Conservation (phyloP, 345 rosid species). For the Brassica incana region DNA sequence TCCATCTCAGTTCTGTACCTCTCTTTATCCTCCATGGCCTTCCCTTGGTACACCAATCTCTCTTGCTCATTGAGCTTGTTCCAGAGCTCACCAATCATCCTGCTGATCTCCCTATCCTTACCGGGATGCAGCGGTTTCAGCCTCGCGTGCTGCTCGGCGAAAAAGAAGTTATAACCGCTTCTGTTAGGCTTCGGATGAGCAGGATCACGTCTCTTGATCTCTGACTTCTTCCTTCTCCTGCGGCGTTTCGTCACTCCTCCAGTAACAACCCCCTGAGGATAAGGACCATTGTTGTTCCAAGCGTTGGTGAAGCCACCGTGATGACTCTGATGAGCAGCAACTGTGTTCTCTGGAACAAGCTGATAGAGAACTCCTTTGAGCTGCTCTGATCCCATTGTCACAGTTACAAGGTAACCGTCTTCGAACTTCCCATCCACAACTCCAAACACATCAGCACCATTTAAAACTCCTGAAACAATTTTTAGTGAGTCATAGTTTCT, state of each 20-base stretch:
- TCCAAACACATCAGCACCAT: slow-evolving; percentile 53
- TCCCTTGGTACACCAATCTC: slow-evolving; percentile 68
- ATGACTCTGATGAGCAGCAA: slow-evolving; percentile 14
- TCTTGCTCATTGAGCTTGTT: slow-evolving; percentile 64
- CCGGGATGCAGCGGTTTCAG: slow-evolving; percentile 92
- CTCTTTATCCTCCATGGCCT: slow-evolving; percentile 84
- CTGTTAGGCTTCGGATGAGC: slow-evolving; percentile 89
- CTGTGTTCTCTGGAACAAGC: slow-evolving; percentile 10
- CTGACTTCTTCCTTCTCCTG: slow-evolving; percentile 79
- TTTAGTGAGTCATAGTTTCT: neutral
- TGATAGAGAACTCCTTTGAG: slow-evolving; percentile 86
- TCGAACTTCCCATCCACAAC: slow-evolving; percentile 94
- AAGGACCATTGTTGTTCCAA: neutral
- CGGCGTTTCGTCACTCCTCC: slow-evolving; percentile 53
- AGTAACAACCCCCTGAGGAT: slow-evolving; percentile 22
- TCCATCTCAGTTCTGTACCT: slow-evolving; percentile 88
- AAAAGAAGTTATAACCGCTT: slow-evolving; percentile 98
- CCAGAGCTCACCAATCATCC: slow-evolving; percentile 96
- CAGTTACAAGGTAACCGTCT: slow-evolving; percentile 86
- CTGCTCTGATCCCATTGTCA: slow-evolving; percentile 72
- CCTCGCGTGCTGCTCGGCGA: slow-evolving; percentile 89
- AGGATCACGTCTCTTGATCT: slow-evolving; percentile 91
- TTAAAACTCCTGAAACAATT: slow-evolving; percentile 3
- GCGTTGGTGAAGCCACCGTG: slow-evolving; percentile 6
- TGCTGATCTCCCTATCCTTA: slow-evolving; percentile 87